A percentile compares a stretch with the other conserved stretches of the same genome.
These are phyloP conservation scores for Phenoliferia sp. DNA, from an alignment of 1,284 basidiomycete genomes.

Conservation along the genomic window DNA sequence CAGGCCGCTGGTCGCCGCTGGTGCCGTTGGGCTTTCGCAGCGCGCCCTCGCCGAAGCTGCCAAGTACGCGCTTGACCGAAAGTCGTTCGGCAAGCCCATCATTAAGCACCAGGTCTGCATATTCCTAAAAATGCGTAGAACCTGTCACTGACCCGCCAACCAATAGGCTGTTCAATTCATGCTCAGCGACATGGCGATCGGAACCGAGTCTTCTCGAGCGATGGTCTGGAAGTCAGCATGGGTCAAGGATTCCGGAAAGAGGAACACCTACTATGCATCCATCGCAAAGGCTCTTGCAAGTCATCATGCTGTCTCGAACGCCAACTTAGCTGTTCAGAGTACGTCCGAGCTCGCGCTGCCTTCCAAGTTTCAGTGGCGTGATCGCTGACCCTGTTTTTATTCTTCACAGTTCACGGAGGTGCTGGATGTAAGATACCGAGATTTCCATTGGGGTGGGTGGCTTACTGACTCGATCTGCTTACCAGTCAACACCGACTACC, in stretches of 20 bases:
- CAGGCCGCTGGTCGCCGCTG: conserved; percentile 49
- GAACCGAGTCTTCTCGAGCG: conserved; percentile 47
- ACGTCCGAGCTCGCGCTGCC: conserved; percentile 4
- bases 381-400: background rate
- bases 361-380: background rate
- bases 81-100: conserved; percentile 54
- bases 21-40: conserved; percentile 52
- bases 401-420: background rate
- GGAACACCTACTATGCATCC: conserved; percentile 53
- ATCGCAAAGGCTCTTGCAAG: conserved; percentile 52
- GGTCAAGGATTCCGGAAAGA: conserved; percentile 49
- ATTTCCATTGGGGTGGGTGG: no score
- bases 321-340: conserved; percentile 49
- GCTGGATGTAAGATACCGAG: background rate
- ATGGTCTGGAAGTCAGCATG: conserved; percentile 51
- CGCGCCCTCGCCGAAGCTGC: conserved; percentile 52
- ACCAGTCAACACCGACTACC: conserved; percentile 49
- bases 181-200: conserved; percentile 55
- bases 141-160: background rate
- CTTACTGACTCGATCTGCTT: conserved; percentile 27
- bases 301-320: conserved; percentile 47
- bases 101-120: conserved; percentile 51
- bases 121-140: conserved; percentile 19
- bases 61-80: conserved; percentile 50
- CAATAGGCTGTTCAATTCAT: conserved; percentile 44